Base-by-base conservation (phyloP, 2,329 filamentous ascomycete species). In the Capronia americana region DNA sequence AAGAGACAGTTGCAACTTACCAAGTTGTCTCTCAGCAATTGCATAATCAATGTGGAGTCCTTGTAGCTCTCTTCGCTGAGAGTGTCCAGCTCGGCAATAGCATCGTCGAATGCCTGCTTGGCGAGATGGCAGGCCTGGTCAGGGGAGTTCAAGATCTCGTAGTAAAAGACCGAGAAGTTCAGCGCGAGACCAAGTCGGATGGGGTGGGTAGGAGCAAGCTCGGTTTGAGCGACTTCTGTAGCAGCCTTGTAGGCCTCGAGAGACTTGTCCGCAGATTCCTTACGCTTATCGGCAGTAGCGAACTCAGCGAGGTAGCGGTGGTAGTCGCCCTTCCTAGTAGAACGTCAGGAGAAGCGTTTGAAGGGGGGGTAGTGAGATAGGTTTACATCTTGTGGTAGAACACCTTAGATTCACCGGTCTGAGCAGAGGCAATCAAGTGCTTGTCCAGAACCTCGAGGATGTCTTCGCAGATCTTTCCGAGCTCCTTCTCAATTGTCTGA, bases 151-250 rank as follows among this genome's bases (percentile, higher is more conserved):
- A 98, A 87, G 80, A 98, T 99, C 89, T 99, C 92, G 82, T 99
- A 99, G 90, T 98, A 98, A 88, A 97, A 98, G 78, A 97, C 93
- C 73, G 93, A 97, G 87, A 96, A 96, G 90, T 96, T 96, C 74
- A 96, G 87, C 75, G 92, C 92, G 73, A 96, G 88, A 79, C 92
- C 92, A 72, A 96, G 90, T 77, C 92, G 92, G 83, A 96, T 96
- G 78, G 92, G 92, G 86, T 96, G 92, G 65, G 92, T 96, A 70
- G 92, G 92, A 70, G 92, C 90, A 74, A 96, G 89, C 81, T 95
- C 92, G 75, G 91, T 94, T 80, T 92, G 88, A 70, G 92, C 92
- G 76, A 96, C 91, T 81, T 96, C 92, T 78, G 92, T 96, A 77
- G 92, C 92, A 78, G 88, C 87, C 85, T 97, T 97, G 91, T 98